phyloP scores from a whole-genome alignment of 1,284 basidiomycete species.

The Puccinia triticina region DNA sequence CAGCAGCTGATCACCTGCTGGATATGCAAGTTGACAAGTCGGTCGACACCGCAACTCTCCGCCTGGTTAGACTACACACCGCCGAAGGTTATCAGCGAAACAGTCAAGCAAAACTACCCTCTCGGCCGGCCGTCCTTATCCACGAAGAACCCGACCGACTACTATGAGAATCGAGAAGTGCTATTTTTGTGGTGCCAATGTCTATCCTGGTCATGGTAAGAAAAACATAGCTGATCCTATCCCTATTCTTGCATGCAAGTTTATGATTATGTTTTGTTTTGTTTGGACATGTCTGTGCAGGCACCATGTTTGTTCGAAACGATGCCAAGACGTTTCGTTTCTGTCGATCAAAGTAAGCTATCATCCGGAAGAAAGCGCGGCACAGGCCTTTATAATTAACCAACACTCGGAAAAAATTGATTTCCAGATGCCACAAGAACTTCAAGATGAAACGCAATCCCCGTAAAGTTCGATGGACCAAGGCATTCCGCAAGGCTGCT shows the following conservation, averaged over 20 bases:
- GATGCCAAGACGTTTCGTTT: conserved; percentile 96
- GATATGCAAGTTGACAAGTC: no score
- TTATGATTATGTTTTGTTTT: not conserved
- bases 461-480: conserved; percentile 98
- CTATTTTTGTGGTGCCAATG: conserved; percentile 78
- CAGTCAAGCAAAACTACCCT: no score
- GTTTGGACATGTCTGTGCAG: conserved; percentile 62
- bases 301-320: conserved; percentile 90
- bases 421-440: conserved; percentile 84
- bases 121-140: no score
- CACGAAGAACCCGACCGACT: not conserved
- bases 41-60: no score
- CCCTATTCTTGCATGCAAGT: not conserved
- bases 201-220: conserved; percentile 90
- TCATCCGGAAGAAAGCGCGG: not conserved
- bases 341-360: conserved; percentile 86
- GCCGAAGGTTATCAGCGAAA: no score
- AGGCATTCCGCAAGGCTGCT: conserved; percentile 94
- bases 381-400: not conserved
- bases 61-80: no score
- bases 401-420: not conserved
- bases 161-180: conserved; percentile 61
- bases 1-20: no score
- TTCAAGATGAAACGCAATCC: conserved; percentile 97
- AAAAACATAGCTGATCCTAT: not conserved